Conservation (phyloP, 2,329 filamentous ascomycete species). For the Hypoxylon sp. region DNA sequence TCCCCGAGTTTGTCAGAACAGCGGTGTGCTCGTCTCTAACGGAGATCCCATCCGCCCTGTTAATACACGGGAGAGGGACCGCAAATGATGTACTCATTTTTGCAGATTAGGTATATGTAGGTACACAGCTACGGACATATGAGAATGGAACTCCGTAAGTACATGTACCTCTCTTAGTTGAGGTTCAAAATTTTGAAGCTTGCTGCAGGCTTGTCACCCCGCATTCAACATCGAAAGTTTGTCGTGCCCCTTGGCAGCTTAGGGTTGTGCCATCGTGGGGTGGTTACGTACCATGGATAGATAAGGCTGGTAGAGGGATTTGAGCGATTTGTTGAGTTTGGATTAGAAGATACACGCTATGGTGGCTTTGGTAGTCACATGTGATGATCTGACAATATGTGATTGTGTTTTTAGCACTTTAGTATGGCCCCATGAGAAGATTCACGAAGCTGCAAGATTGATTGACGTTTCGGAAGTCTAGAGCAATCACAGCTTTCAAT, state of each 20-base stretch:
- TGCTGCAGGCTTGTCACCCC: constrained; percentile 38
- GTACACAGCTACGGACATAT: constrained; percentile 27
- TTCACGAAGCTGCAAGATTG: constrained; percentile 22
- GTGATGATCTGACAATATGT: constrained; percentile 23
- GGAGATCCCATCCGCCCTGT: constrained; percentile 5
- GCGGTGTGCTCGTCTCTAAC: constrained; percentile 28
- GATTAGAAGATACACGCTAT: constrained; percentile 15
- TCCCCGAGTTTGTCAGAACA: constrained; percentile 12
- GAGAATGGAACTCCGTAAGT: constrained; percentile 31
- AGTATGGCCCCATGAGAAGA: constrained; percentile 1
- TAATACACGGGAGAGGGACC: constrained; percentile 10
- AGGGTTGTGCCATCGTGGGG: constrained; percentile 33
- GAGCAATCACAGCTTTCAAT: constrained; percentile 18
- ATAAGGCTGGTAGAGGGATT: constrained; percentile 37
- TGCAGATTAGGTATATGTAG: background rate
- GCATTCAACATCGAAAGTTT: constrained; percentile 36
- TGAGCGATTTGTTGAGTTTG: constrained; percentile 42
- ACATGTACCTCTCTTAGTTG: constrained; percentile 14
- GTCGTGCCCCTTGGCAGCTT: constrained; percentile 12
- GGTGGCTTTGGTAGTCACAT: constrained; percentile 21
- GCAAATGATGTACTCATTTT: constrained; percentile 6
- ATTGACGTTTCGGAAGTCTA: constrained; percentile 18
- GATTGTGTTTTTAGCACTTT: constrained; percentile 26
- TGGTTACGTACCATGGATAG: constrained; percentile 20
- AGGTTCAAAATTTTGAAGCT: constrained; percentile 25